Percentiles rank a stretch among this genome's conserved stretches.
phyloP scores from a whole-genome alignment of 495 filamentous ascomycete genomes.

The Neurospora sp. region DNA sequence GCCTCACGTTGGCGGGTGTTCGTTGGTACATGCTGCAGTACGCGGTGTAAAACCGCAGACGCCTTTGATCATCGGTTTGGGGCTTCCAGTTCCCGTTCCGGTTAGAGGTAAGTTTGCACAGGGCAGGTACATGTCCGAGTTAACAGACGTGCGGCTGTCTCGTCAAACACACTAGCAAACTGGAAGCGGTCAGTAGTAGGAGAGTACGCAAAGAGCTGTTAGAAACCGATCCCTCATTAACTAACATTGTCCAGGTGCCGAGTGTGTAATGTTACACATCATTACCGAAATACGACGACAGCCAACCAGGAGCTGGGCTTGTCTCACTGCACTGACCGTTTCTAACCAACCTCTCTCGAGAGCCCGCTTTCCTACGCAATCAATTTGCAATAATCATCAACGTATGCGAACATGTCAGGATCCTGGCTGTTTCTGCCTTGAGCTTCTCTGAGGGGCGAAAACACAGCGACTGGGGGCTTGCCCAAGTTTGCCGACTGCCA shows the following conservation, averaged over 20 bases:
- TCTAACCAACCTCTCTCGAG: not conserved
- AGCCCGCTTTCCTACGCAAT: not conserved
- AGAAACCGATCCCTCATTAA: not conserved
- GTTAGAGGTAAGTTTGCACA: not conserved
- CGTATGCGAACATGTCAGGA: not conserved
- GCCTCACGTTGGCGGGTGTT: not conserved
- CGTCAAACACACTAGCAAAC: not conserved
- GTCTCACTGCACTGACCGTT: not conserved
- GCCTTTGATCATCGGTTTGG: not conserved
- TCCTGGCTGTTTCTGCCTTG: not conserved
- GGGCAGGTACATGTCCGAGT: not conserved
- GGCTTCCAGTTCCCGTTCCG: not conserved
- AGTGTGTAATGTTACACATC: not conserved
- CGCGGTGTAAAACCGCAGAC: not conserved
- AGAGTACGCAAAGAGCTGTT: not conserved
- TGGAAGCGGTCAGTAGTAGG: not conserved
- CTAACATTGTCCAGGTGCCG: not conserved
- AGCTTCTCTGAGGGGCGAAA: not conserved
- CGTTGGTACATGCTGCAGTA: not conserved
- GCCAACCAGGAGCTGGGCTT: not conserved
- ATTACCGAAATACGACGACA: not conserved
- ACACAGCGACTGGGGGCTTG: not conserved
- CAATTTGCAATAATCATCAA: not conserved
- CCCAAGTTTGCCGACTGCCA: not conserved
- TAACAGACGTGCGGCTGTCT: not conserved